Evolutionary conservation across 179 eudicot species (phyloP).

Genomic region (Beta corolliflora): DNA sequence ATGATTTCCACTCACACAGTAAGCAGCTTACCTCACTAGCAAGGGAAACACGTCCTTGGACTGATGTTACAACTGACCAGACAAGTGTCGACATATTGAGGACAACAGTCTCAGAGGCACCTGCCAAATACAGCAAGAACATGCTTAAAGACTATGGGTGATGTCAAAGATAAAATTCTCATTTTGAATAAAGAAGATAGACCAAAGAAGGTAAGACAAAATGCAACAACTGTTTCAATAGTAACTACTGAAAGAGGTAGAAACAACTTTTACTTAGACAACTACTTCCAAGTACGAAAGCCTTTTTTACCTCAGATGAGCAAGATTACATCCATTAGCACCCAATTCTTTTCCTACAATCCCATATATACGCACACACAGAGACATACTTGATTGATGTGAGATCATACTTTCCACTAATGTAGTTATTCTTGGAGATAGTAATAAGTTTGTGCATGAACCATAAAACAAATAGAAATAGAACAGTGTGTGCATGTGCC

Average conservation of each 20-base stretch:
- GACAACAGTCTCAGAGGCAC: constrained; percentile 89
- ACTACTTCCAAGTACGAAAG: not conserved
- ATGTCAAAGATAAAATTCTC: not conserved
- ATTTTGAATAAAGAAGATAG: not conserved
- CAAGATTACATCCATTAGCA: constrained; percentile 1
- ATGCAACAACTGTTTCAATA: not conserved
- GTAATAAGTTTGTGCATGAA: not conserved
- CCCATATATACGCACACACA: not conserved
- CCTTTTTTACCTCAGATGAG: not conserved
- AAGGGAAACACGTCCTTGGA: constrained; percentile 89
- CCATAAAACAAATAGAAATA: not conserved
- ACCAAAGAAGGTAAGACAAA: not conserved
- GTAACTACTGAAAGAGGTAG: not conserved
- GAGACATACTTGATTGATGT: too few species aligned
- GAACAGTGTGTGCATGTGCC: not conserved
- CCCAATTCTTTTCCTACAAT: not conserved
- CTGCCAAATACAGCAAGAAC: constrained; percentile 45
- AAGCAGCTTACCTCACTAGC: constrained; percentile 84
- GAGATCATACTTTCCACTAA: not conserved
- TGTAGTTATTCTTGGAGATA: not conserved
- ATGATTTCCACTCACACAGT: constrained; percentile 1
- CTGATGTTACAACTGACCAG: constrained; percentile 93
- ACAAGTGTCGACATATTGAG: constrained; percentile 93
- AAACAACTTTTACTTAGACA: not conserved
- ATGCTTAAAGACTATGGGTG: not conserved